These are phyloP conservation scores for Curvularia sp. DNA, from an alignment of 2,329 filamentous ascomycete genomes.

Conservation along the genomic window DNA sequence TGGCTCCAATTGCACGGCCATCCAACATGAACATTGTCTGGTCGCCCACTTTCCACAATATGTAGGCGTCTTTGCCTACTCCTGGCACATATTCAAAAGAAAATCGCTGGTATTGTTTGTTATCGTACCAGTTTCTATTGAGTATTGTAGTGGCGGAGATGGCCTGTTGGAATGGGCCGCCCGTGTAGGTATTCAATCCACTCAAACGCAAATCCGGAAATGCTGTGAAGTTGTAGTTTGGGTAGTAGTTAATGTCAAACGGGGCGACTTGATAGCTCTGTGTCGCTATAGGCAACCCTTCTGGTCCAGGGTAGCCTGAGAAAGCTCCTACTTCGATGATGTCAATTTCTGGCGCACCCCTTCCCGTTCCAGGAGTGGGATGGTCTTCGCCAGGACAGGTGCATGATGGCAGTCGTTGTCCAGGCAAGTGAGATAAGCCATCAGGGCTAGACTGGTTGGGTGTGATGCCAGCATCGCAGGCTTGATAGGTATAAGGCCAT, in stretches of 20 bases:
- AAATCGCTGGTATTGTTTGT: constrained; percentile 62
- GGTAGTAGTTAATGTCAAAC: constrained; percentile 60
- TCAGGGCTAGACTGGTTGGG: constrained; percentile 57
- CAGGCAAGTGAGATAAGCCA: constrained; percentile 54
- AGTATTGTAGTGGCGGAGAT: constrained; percentile 63
- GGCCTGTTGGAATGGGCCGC: constrained; percentile 64
- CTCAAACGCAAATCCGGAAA: constrained; percentile 60
- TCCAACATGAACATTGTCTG: constrained; percentile 61
- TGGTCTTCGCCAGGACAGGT: constrained; percentile 57
- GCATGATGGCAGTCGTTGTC: constrained; percentile 56
- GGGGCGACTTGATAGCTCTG: constrained; percentile 60
- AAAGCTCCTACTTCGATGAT: constrained; percentile 58
- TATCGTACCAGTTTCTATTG: constrained; percentile 64
- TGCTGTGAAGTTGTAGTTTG: constrained; percentile 61
- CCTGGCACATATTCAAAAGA: constrained; percentile 64
- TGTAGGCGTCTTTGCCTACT: constrained; percentile 53
- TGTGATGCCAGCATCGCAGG: constrained; percentile 60
- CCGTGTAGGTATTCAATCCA: constrained; percentile 60
- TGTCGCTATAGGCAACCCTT: constrained; percentile 55
- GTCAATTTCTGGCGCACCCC: constrained; percentile 60
- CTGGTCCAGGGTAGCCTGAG: constrained; percentile 36
- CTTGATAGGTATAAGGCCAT: constrained; percentile 63
- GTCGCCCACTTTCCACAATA: constrained; percentile 63
- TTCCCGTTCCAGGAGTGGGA: constrained; percentile 56
- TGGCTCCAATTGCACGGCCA: constrained; percentile 60